phyloP scores from a whole-genome alignment of 2,329 filamentous ascomycete genomes.

The Neofusicoccum sp. region DNA sequence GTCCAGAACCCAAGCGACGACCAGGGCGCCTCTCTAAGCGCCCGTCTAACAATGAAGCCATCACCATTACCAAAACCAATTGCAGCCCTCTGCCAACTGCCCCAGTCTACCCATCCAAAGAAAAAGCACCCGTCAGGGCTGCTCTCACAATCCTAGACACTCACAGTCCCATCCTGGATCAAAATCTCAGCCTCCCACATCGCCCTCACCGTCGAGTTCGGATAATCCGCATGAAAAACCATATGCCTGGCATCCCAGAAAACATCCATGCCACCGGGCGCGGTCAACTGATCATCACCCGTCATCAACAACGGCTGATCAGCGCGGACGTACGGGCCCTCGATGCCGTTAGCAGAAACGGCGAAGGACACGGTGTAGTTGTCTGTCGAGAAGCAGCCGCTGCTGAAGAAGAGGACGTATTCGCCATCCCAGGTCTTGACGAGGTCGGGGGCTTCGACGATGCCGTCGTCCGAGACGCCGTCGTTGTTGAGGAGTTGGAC shows the following conservation, averaged over 20 bases:
- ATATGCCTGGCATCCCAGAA: constrained; percentile 2
- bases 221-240: constrained; percentile 2
- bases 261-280: constrained; percentile 6
- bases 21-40: too few relatives aligned
- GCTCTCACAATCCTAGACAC: neutral
- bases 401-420: constrained; percentile 64
- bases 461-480: constrained; percentile 43
- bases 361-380: constrained; percentile 62
- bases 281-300: neutral
- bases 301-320: constrained; percentile 2
- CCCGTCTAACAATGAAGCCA: too few relatives aligned
- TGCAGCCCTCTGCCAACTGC: too few relatives aligned
- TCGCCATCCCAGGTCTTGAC: constrained; percentile 45
- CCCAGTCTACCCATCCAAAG: too few relatives aligned
- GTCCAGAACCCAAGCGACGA: too few relatives aligned
- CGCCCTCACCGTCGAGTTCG: neutral
- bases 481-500: constrained; percentile 49
- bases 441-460: constrained; percentile 62
- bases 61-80: too few relatives aligned
- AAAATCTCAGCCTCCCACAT: neutral
- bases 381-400: constrained; percentile 56
- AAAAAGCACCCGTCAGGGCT: too few relatives aligned
- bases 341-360: constrained; percentile 35
- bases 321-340: constrained; percentile 22
- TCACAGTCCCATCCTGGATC: neutral